Evolutionary conservation across 257 asterid genomes (phyloP).

Genomic region (Euphrasia confusa): DNA sequence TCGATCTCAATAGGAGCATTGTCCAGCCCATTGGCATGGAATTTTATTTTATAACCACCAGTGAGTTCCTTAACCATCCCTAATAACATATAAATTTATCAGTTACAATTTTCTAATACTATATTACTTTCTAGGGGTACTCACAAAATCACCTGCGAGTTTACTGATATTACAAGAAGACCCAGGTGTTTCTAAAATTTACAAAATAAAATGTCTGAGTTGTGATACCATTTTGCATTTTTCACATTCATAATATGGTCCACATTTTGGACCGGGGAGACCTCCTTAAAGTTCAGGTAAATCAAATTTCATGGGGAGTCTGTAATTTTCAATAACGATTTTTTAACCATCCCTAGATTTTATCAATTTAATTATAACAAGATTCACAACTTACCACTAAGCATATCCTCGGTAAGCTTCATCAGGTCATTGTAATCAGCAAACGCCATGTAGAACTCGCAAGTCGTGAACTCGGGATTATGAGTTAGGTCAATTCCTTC

Average conservation of each 20-base stretch:
- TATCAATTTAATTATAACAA: background rate
- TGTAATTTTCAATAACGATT: background rate
- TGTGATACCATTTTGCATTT: background rate
- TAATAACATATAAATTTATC: slow-evolving; percentile 13
- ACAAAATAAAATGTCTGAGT: too few species aligned
- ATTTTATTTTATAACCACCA: slow-evolving; percentile 74
- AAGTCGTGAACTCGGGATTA: slow-evolving; percentile 90
- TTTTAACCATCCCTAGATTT: background rate
- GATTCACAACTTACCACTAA: slow-evolving; percentile 37
- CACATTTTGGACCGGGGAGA: too few species aligned
- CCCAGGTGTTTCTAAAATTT: background rate
- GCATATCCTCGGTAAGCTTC: slow-evolving; percentile 78
- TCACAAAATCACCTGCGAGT: background rate
- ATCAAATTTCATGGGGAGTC: background rate
- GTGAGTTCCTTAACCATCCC: slow-evolving; percentile 93
- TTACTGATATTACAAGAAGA: background rate
- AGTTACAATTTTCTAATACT: background rate
- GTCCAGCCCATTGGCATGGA: slow-evolving; percentile 75
- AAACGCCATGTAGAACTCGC: slow-evolving; percentile 91
- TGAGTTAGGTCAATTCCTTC: slow-evolving; percentile 93
- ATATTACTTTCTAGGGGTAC: background rate
- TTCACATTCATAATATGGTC: background rate
- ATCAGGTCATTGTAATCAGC: slow-evolving; percentile 87
- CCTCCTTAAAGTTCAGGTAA: background rate
- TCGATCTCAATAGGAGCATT: slow-evolving; percentile 79